Evolutionary conservation across 2,329 filamentous ascomycete genomes (phyloP).

Genomic region (Calonectria henricotiae): DNA sequence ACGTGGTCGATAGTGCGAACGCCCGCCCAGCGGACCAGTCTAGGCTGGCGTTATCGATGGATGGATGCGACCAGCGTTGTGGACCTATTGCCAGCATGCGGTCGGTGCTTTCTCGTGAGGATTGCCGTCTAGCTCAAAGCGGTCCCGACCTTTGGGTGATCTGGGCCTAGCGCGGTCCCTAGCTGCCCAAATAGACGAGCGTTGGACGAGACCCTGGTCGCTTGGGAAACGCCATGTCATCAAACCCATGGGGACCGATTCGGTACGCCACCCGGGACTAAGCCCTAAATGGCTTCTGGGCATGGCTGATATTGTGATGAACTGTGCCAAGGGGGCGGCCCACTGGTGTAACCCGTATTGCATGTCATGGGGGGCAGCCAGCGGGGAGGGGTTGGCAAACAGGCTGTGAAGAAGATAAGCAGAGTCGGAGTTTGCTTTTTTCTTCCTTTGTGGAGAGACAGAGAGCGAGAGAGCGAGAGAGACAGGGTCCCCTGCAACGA

Average conservation of each 20-base stretch:
- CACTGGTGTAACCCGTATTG: conserved; percentile 7
- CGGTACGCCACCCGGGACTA: conserved; percentile 27
- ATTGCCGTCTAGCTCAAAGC: conserved; percentile 17
- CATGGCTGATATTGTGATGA: conserved; percentile 19
- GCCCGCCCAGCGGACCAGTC: neutral
- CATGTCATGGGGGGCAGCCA: neutral
- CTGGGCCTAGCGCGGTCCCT: conserved; percentile 20
- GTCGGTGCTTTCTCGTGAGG: neutral
- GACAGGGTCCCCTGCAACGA: neutral
- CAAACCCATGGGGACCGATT: conserved; percentile 17
- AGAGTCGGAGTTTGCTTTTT: neutral
- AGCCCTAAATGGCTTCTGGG: conserved; percentile 21
- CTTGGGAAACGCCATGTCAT: conserved; percentile 30
- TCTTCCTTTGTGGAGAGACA: neutral
- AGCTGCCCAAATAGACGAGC: neutral
- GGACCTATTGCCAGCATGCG: conserved; percentile 15
- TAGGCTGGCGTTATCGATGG: neutral
- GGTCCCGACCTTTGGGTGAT: conserved; percentile 23
- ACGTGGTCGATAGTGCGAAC: neutral
- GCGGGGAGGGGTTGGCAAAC: neutral
- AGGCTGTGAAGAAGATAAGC: neutral
- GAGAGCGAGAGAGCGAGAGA: neutral
- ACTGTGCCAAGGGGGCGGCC: conserved; percentile 4
- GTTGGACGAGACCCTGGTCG: conserved; percentile 17
- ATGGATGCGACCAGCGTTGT: conserved; percentile 9